phyloP scores from a whole-genome alignment of 139 green algal genomes.

The Tetraselmis striata region DNA sequence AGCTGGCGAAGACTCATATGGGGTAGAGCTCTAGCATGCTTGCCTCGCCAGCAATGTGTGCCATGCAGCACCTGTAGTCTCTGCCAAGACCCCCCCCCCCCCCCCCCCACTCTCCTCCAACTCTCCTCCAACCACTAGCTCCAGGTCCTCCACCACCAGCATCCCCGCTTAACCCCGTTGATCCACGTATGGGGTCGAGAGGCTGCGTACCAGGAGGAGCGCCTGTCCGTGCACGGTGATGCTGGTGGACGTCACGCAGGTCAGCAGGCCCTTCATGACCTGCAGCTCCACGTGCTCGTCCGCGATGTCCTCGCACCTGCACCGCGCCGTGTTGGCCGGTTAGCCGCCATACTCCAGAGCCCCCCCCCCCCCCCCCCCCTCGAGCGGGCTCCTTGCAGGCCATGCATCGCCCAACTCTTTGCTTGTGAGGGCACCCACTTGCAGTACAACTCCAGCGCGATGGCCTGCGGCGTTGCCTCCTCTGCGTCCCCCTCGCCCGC shows the following conservation, averaged over 20 bases:
- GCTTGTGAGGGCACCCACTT: not conserved
- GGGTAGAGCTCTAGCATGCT: no score
- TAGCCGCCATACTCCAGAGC: no score
- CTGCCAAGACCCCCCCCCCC: no score
- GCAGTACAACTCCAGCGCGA: not conserved
- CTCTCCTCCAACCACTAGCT: no score
- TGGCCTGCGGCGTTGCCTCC: conserved; percentile 14
- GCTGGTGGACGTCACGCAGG: conserved; percentile 67
- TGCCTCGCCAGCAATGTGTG: no score
- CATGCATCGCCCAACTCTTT: not conserved
- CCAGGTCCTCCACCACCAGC: no score
- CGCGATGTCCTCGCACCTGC: conserved; percentile 77
- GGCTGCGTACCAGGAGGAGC: conserved; percentile 30
- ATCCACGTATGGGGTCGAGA: no score
- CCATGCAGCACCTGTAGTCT: no score
- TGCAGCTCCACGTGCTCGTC: conserved; percentile 91
- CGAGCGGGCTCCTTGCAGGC: not conserved
- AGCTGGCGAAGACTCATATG: no score
- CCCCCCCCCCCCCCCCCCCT: not conserved
- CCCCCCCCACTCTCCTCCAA: no score
- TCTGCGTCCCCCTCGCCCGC: conserved; percentile 2
- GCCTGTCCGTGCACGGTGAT: conserved; percentile 78
- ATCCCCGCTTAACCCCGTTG: no score
- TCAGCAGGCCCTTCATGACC: conserved; percentile 83
- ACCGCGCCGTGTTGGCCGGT: not conserved